Evolutionary conservation across 1,284 basidiomycete species (phyloP).

Genomic region (Leccinum pachyderme): DNA sequence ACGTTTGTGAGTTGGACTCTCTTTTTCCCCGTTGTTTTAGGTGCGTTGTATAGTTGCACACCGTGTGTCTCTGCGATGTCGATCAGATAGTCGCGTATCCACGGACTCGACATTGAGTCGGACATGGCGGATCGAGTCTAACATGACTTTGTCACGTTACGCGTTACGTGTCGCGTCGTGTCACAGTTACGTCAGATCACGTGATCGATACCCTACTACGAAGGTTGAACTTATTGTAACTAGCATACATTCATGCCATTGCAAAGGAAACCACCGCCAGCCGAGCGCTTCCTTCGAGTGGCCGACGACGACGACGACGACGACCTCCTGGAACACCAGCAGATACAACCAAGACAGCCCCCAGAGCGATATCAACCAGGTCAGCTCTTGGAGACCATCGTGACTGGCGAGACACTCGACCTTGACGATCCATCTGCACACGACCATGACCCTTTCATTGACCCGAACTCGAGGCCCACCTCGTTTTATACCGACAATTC

Average conservation of each 20-base stretch:
- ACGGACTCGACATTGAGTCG: constrained; percentile 41
- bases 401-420: constrained; percentile 38
- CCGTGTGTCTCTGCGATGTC: constrained; percentile 49
- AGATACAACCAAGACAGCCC: constrained; percentile 11
- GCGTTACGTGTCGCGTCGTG: constrained; percentile 20
- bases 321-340: background rate
- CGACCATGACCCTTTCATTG: constrained; percentile 31
- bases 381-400: constrained; percentile 34
- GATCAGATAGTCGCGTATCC: constrained; percentile 53
- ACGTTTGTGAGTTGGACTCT: constrained; percentile 59
- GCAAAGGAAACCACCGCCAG: constrained; percentile 25
- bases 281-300: background rate
- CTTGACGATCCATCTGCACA: constrained; percentile 28
- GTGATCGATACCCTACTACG: constrained; percentile 11
- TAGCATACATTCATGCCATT: constrained; percentile 1
- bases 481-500: constrained; percentile 28
- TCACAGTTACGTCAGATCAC: constrained; percentile 28
- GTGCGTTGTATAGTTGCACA: constrained; percentile 38
- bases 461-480: constrained; percentile 19
- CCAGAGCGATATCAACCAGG: constrained; percentile 36
- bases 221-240: background rate
- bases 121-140: constrained; percentile 21
- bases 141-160: constrained; percentile 9
- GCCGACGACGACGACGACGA: background rate
- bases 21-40: constrained; percentile 35